Base-by-base conservation (phyloP, 2,329 filamentous ascomycete genomes). In the Huntiella bhutanensis region DNA sequence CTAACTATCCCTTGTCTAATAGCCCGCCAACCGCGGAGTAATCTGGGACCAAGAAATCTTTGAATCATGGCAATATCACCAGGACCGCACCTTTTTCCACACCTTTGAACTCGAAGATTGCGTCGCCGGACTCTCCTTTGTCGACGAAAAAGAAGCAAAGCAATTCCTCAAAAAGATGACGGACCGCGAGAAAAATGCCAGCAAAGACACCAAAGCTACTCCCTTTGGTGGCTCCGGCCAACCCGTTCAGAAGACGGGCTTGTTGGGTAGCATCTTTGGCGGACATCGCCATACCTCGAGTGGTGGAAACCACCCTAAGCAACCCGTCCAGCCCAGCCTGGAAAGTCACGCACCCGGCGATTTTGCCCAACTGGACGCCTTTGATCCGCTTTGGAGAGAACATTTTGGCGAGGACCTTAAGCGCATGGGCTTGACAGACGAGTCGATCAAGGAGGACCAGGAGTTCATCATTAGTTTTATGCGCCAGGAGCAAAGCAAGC, bases 21-120 rank as follows among this genome's bases (percentile, higher is more conserved):
- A 88, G 80, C 72, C 84, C 48, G 69, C 80, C 43, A 79, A 77
- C 58, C 75, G 81, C 59, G 87, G 88, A 49, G 86, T 95, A 43
- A 80, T 95, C 56, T 95, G 85, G 85, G 87, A 94, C 57, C 88
- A 96, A 65, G 91, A 98, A 64, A 85, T 98, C 56, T 98, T 93
- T 65, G 88, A 98, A 55, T 78, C 77, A 43, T 96, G 93, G 70
- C 70, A 71, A 52, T 98, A 96, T 68, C 94, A 95, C 64, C 88
- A 95, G 59, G 91, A 98, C 60, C 80, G 91, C 51, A 88, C 84
- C 50, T 98, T 95, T 65, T 98, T 98, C 64, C 87, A 96, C 63
- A 86, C 84, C 4, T 98, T 98, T 59, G 91, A 98, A 65, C 73
- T 94, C 47, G 87, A 96, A 62, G 78, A 92, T 52, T 96, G 86